phyloP scores from a whole-genome alignment of 768 basidiomycete genomes.

The Dendrothele bispora region DNA sequence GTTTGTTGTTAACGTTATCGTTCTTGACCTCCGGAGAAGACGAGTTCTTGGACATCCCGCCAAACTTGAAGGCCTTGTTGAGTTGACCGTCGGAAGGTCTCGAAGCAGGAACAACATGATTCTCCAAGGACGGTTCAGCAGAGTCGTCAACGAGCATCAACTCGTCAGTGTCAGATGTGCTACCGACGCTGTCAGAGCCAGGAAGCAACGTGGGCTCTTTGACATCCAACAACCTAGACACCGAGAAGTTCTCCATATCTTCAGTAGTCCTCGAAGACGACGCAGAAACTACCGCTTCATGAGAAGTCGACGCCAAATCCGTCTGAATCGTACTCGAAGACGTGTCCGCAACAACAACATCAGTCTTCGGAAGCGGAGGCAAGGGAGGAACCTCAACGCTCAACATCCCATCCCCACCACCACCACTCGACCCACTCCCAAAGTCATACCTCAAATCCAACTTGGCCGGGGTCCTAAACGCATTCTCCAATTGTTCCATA shows the following conservation, averaged over 20 bases:
- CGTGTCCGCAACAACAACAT: slow-evolving; percentile 16
- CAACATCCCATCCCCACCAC: slow-evolving; percentile 25
- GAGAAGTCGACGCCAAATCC: neutral
- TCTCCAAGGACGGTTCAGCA: slow-evolving; percentile 16
- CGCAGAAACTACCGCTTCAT: neutral
- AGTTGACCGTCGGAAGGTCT: slow-evolving; percentile 64
- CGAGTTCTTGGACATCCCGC: slow-evolving; percentile 44
- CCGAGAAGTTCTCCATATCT: neutral
- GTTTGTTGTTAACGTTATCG: slow-evolving; percentile 25
- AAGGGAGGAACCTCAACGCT: slow-evolving; percentile 48
- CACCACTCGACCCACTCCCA: no score
- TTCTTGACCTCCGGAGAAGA: slow-evolving; percentile 13
- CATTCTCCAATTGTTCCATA: slow-evolving; percentile 78
- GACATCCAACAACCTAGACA: slow-evolving; percentile 19
- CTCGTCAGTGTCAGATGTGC: slow-evolving; percentile 34
- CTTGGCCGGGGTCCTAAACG: slow-evolving; percentile 76
- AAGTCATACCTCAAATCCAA: slow-evolving; percentile 57
- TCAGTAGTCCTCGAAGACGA: slow-evolving; percentile 19
- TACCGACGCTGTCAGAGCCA: slow-evolving; percentile 37
- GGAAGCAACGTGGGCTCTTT: slow-evolving; percentile 39
- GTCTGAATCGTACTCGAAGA: neutral
- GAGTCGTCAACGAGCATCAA: slow-evolving; percentile 10
- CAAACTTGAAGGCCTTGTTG: slow-evolving; percentile 74
- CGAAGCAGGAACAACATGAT: slow-evolving; percentile 33
- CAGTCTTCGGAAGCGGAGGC: slow-evolving; percentile 47